These are phyloP conservation scores for Aspergillus taichungensis DNA, from an alignment of 495 filamentous ascomycete species.

Conservation along the genomic window DNA sequence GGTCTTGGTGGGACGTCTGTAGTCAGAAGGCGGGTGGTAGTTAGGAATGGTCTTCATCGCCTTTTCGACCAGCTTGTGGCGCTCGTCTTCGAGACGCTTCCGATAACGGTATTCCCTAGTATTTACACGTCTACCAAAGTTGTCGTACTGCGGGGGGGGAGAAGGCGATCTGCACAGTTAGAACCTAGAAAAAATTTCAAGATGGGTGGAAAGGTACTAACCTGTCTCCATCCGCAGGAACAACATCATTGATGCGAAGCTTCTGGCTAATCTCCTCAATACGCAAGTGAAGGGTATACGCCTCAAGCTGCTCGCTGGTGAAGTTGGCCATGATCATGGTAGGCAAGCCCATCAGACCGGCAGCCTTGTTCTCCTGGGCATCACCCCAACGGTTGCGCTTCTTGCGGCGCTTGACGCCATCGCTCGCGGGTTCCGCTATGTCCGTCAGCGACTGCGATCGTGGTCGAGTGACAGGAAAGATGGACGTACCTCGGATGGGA, in stretches of 20 bases:
- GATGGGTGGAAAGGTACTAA: conserved; percentile 19
- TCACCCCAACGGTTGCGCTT: conserved; percentile 98
- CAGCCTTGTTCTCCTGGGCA: conserved; percentile 92
- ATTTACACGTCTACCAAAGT: conserved; percentile 96
- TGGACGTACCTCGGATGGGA: conserved; percentile 49
- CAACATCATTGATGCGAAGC: conserved; percentile 94
- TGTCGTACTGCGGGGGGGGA: conserved; percentile 94
- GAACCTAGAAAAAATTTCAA: neutral
- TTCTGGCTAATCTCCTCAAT: conserved; percentile 99
- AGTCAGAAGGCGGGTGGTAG: conserved; percentile 95
- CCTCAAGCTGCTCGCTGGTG: conserved; percentile 96
- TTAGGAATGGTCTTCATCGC: conserved; percentile 98
- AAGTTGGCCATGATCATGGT: conserved; percentile 94
- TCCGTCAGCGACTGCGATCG: too few species aligned
- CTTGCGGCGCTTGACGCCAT: conserved; percentile 79
- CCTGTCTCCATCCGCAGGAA: conserved; percentile 90
- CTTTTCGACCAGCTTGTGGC: conserved; percentile 94
- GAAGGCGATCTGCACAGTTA: conserved; percentile 70
- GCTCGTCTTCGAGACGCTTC: conserved; percentile 95
- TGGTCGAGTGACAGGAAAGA: neutral
- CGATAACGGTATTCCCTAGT: conserved; percentile 96
- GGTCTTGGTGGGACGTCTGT: conserved; percentile 96
- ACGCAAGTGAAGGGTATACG: conserved; percentile 87
- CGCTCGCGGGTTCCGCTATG: conserved; percentile 45
- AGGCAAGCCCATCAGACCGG: conserved; percentile 92